These are phyloP conservation scores for Naganishia sp. DNA, from an alignment of 1,284 basidiomycete species.

Conservation along the genomic window DNA sequence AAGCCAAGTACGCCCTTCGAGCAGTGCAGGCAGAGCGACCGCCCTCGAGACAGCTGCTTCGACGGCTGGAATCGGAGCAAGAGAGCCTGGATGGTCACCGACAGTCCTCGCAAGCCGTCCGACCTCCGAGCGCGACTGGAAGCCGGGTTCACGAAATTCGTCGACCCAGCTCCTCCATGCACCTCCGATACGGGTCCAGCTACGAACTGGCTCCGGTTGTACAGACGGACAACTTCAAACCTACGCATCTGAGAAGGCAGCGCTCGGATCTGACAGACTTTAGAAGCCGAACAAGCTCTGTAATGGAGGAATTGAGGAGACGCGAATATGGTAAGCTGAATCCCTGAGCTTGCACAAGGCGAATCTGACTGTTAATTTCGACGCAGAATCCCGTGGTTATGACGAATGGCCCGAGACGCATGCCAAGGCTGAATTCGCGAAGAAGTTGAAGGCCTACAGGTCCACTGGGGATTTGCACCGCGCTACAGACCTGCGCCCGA, in stretches of 20 bases:
- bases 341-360: too few species aligned
- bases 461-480: constrained; percentile 32
- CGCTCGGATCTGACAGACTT: constrained; percentile 34
- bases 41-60: constrained; percentile 13
- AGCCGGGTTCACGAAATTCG: background rate
- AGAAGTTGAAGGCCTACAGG: constrained; percentile 31
- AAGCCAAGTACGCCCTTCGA: constrained; percentile 47
- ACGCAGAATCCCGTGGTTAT: constrained; percentile 7
- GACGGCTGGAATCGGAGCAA: constrained; percentile 20
- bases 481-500: background rate
- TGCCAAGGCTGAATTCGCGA: constrained; percentile 14
- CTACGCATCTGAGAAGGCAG: constrained; percentile 32
- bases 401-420: constrained; percentile 23
- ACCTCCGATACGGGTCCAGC: constrained; percentile 24
- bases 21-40: constrained; percentile 40
- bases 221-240: constrained; percentile 19
- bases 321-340: constrained; percentile 21
- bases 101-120: constrained; percentile 6
- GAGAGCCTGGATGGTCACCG: constrained; percentile 11
- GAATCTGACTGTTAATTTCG: background rate
- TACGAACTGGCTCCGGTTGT: constrained; percentile 17
- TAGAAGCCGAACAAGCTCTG: constrained; percentile 22
- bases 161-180: constrained; percentile 7
- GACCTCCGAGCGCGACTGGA: constrained; percentile 1
- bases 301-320: constrained; percentile 22